A percentile compares a stretch with the other conserved stretches of the same genome.
Conservation (phyloP, 2,329 filamentous ascomycete species). For the Aspergillus novoparasiticus region DNA sequence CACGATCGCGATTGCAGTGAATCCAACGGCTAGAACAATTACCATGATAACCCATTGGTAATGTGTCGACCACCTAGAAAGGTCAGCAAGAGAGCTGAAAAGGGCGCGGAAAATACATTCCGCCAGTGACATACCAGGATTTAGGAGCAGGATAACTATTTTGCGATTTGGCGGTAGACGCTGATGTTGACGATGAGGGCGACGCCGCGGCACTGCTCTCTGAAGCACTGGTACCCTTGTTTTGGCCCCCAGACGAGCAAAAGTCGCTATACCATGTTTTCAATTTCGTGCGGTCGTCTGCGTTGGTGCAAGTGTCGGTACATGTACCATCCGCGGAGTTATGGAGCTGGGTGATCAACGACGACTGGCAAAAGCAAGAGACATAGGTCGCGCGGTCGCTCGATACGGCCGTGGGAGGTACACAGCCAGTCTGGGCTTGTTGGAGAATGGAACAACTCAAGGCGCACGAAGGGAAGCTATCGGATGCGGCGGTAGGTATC, state of each 20-base stretch:
- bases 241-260: constrained; percentile 57
- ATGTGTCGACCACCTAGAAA: constrained; percentile 53
- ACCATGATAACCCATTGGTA: constrained; percentile 83
- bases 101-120: neutral
- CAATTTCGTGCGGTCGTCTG: constrained; percentile 59
- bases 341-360: constrained; percentile 61
- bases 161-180: constrained; percentile 8
- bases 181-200: neutral
- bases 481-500: constrained; percentile 40
- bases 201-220: constrained; percentile 10
- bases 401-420: constrained; percentile 57
- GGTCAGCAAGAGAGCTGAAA: neutral
- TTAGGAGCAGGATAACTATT: constrained; percentile 13
- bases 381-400: constrained; percentile 59
- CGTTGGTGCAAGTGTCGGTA: constrained; percentile 57
- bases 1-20: constrained; percentile 66
- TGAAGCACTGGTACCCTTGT: constrained; percentile 28
- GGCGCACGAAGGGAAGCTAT: constrained; percentile 65
- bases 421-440: constrained; percentile 72
- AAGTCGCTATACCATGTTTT: constrained; percentile 71
- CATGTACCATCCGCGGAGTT: constrained; percentile 63
- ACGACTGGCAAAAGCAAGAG: constrained; percentile 73
- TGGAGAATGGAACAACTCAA: constrained; percentile 61
- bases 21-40: constrained; percentile 70
- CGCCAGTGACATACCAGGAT: constrained; percentile 29